Conservation (phyloP, 225 moss, liverwort and hornwort genomes). For the Physcomitrium patens region DNA sequence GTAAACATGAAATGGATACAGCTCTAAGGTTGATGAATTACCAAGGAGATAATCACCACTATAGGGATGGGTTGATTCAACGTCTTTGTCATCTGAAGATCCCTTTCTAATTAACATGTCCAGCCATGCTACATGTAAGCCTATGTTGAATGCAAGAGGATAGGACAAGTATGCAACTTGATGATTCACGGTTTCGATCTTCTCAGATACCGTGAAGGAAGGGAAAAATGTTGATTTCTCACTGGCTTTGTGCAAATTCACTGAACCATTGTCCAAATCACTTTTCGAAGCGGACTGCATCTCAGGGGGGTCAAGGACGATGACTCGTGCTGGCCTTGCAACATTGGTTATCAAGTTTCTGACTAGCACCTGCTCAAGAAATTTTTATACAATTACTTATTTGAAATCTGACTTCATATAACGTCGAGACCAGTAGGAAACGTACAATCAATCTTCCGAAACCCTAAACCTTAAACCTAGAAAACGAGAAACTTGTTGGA, state of each 20-base stretch:
- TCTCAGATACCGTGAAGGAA: conserved; percentile 30
- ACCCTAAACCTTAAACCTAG: conserved; percentile 46
- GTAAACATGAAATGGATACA: conserved; percentile 43
- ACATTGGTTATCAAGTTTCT: conserved; percentile 58
- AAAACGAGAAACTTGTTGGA: background rate
- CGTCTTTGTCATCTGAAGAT: conserved; percentile 31
- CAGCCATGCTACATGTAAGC: conserved; percentile 59
- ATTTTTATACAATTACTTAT: conserved; percentile 7
- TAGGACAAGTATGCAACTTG: conserved; percentile 56
- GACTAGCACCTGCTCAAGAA: conserved; percentile 54
- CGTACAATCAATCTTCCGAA: conserved; percentile 22
- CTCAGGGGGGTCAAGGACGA: conserved; percentile 59
- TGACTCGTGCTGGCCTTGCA: conserved; percentile 56
- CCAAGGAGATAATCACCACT: conserved; percentile 17
- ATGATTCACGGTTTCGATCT: conserved; percentile 25
- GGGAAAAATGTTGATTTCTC: conserved; percentile 37
- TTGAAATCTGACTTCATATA: conserved; percentile 13
- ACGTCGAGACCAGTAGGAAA: conserved; percentile 15
- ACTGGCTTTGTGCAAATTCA: conserved; percentile 8
- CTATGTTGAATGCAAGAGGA: conserved; percentile 62
- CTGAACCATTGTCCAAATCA: conserved; percentile 18
- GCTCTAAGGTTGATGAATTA: conserved; percentile 37
- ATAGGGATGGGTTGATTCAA: conserved; percentile 23
- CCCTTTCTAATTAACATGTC: conserved; percentile 41
- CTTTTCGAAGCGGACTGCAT: conserved; percentile 17